Evolutionary conservation across 176 grass and related monocot species (phyloP).

Genomic region (Tillandsia leiboldiana): DNA sequence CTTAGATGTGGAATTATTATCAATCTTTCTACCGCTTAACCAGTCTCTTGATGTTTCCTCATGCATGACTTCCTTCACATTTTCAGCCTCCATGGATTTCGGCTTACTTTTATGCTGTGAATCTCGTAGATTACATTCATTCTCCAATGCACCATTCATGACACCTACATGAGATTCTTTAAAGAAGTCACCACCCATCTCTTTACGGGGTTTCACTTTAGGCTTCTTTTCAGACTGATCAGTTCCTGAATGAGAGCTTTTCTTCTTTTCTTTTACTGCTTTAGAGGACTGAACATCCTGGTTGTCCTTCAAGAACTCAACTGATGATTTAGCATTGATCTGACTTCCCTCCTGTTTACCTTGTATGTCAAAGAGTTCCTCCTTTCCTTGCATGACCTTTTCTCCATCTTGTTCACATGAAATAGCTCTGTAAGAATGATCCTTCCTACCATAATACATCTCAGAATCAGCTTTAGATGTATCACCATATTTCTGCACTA

Average conservation of each 20-base stretch:
- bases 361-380: constrained; percentile 24
- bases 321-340: constrained; percentile 18
- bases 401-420: constrained; percentile 23
- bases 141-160: constrained; percentile 7
- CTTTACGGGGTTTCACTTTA: constrained; percentile 40
- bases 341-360: constrained; percentile 21
- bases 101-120: constrained; percentile 22
- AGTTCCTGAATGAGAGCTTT: constrained; percentile 25
- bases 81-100: constrained; percentile 24
- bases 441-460: constrained; percentile 19
- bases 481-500: constrained; percentile 14
- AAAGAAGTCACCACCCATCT: constrained; percentile 11
- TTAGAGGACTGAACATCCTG: constrained; percentile 22
- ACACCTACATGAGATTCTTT: constrained; percentile 26
- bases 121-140: constrained; percentile 22
- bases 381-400: constrained; percentile 22
- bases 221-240: constrained; percentile 33
- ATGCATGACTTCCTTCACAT: constrained; percentile 23
- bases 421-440: constrained; percentile 10
- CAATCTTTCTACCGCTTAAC: constrained; percentile 24
- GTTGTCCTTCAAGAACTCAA: constrained; percentile 19
- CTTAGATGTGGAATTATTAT: constrained; percentile 10
- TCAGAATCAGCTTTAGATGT: constrained; percentile 20
- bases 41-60: constrained; percentile 25
- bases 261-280: constrained; percentile 30